Base-by-base conservation (phyloP, 805 yeast genomes). In the Lipomyces yamanashiensis region DNA sequence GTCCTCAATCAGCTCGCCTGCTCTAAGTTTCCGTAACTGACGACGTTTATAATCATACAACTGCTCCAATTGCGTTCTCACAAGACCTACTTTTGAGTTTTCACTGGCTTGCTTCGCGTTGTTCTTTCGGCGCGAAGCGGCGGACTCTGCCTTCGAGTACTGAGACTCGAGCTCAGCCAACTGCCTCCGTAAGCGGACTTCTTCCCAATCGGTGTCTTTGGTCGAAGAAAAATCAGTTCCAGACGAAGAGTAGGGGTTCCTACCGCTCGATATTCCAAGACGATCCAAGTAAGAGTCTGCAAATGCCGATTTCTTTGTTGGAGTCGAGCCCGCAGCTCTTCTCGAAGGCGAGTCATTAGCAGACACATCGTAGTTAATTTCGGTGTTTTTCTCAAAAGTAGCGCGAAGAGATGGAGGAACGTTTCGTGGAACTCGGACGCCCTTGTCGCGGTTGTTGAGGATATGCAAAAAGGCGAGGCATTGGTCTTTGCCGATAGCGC, bases 391-490 rank as follows among this genome's bases (percentile, higher is more conserved):
- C 47, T 90, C 89, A 75, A 92, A 93, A 0, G 97, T 90, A 15
- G 98, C 97, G 50, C 96, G 82, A 68, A 95, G 79, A 6, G 95
- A 86, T 1, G 92, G 89, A 19, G 99, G 99, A n/a, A 95, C 92
- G n/a, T 92, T 87, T 62, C 95, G 81, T 47, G 99, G 99, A 33
- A 95, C 86, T 59, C 93, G 82, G 71, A 87, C 87, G 47, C 92
- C 92, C 63, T 88, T 85, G 71, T 89, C 90, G 69, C 97, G 84
- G 76, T 93, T 97, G 76, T 92, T 92, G 71, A 95, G 81, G 68
- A 92, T 90, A 76, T 95, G 99, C 66, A 95, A 80, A 71, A 89
- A 92, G 44, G 90, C 96, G 65, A 92, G 77, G 28, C 92, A 86
- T 75, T 96, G 98, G 77, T 95, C 98, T 71, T 89, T 92, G 75